Evolutionary conservation across 108 stramenopile species (phyloP), one percentile per base, ranked within the genome.

Genomic region (Skeletonema tropicum): DNA sequence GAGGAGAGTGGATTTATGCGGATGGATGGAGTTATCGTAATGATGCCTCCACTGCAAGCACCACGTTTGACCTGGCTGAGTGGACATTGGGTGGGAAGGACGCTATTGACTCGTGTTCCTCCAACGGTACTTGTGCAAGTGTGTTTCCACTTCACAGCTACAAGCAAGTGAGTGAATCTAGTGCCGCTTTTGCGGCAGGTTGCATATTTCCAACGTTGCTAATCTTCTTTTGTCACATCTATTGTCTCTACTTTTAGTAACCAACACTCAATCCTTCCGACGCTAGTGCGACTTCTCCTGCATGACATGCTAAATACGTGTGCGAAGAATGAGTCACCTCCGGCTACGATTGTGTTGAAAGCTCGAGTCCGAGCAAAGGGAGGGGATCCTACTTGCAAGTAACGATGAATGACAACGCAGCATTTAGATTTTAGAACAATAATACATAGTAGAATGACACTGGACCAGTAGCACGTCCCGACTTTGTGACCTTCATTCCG

Each of bases 1-100:
- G 70, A 5, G 74, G 74, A 6, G 36, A 66, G 2, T 79, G 78
- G 78, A 66, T 74, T 6, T 79, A 79, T 1, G 39, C 61, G 64
- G 79, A 80, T 65, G 68, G 68, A 3, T 75, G 39, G 39, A 41
- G 39, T 12, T 41, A 41, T 41, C 39, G 39, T 41, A 10, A 14
- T 12, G 12, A 41, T 59, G 13, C 10, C 25, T 59, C 17, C 11
- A 3, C 58, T 30, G n/a, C 58, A 14, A 14, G 29, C 17, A 3
- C 26, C 14, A 10, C 12, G 14, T 59, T 59, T 12, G 10, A 59
- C 11, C 0, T 59, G 58, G 58, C 25, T 14, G 58, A 30, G 3
- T 59, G 58, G 58, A 59, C 58, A 30, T 26, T 30, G 25, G 17
- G 15, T 13, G 58, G 58, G 11, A 21, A 12, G 2, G 19, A 26